Conservation (phyloP, 2,329 filamentous ascomycete species). For the Colletotrichum musicola region DNA sequence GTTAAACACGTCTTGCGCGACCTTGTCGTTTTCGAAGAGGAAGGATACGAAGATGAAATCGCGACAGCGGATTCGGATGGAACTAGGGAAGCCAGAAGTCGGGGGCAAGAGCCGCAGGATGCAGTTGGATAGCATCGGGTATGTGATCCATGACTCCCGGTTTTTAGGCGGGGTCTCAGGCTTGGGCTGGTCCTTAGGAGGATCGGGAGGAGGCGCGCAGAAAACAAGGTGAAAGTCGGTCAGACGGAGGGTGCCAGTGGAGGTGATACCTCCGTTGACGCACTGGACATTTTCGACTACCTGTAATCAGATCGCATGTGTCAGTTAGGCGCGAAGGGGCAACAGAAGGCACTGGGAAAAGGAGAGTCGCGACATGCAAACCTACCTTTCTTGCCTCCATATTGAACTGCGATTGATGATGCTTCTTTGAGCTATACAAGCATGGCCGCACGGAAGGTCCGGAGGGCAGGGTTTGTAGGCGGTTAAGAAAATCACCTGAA, state of each 20-base stretch:
- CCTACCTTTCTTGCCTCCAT: constrained; percentile 59
- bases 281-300: constrained; percentile 71
- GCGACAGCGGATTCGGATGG: constrained; percentile 88
- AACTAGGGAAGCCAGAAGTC: constrained; percentile 77
- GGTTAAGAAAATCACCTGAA: constrained; percentile 19
- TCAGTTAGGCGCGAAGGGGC: background rate
- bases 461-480: constrained; percentile 13
- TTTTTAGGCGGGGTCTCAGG: constrained; percentile 46
- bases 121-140: constrained; percentile 89
- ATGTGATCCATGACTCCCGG: constrained; percentile 91
- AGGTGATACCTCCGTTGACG: constrained; percentile 69
- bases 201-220: constrained; percentile 54
- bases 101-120: constrained; percentile 80
- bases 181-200: constrained; percentile 42
- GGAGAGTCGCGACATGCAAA: constrained; percentile 14
- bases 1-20: constrained; percentile 88
- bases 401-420: constrained; percentile 33
- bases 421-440: constrained; percentile 35
- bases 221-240: constrained; percentile 74
- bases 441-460: constrained; percentile 33
- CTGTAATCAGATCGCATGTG: constrained; percentile 44
- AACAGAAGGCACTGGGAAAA: background rate
- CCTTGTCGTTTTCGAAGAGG: constrained; percentile 81
- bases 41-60: constrained; percentile 96
- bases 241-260: constrained; percentile 69